Evolutionary conservation across 192 early-diverging fungal genomes (phyloP), one percentile per base, ranked within the genome.

Genomic region (Coemansia sp.): DNA sequence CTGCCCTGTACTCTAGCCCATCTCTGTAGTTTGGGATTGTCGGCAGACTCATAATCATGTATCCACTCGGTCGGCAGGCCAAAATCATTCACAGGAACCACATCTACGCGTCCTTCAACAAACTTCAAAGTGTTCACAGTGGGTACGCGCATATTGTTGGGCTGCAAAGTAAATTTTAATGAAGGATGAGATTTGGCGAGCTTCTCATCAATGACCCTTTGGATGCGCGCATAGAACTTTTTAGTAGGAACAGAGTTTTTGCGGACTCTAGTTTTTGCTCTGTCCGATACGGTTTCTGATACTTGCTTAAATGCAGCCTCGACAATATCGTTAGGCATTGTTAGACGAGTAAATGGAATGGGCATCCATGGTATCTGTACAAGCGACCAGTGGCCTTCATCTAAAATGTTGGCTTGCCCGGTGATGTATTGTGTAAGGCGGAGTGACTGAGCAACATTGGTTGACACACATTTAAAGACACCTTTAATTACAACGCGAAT

Each of bases 41-140:
- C 63, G 1, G 63, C 63, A n/a, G 55, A 14, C 21, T 65, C 63
- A 37, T 65, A 65, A 31, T 65, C 63, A 29, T 65, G 16, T 22
- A 57, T 45, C 2, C 54, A 29, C 25, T 65, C 54, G 10, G 31
- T 8, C 5, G 63, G 63, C 8, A 35, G 2, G 2, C 63, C 63
- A 12, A 22, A 9, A 14, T 48, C 54, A 27, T 65, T 29, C 6
- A 65, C 41, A 6, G 41, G 41, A 16, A 65, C 31, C 2, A 12
- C 5, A 1, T n/a, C n/a, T 22, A 19, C n/a, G 41, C 63, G 53
- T 3, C 14, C 31, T 4, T 47, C 5, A 12, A 4, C 41, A 6
- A 49, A 31, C 3, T 49, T 16, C 22, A 23, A 4, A 47, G n/a
- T 31, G 4, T 21, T 19, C 0, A 9, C 19, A 16, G 9, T 23